Evolutionary conservation across 805 yeast genomes (phyloP).

Genomic region (Ogataea nitratoaversa): DNA sequence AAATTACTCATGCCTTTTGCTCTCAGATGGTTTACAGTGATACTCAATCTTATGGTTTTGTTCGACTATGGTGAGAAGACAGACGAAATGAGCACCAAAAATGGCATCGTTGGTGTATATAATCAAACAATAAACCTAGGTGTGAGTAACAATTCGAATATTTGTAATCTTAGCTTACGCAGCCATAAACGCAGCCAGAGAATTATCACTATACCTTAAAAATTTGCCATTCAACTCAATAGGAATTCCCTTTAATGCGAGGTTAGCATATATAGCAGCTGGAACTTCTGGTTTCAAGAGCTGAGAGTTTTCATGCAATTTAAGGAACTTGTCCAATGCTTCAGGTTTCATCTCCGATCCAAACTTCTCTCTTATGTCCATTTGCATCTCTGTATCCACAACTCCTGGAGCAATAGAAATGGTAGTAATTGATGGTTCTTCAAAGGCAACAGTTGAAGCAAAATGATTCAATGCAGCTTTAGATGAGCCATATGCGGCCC

Average conservation of each 20-base stretch:
- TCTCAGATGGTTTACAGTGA: too few relatives aligned
- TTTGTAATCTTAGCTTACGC: not conserved
- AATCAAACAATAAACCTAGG: too few relatives aligned
- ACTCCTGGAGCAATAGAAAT: constrained; percentile 92
- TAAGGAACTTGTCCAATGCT: constrained; percentile 57
- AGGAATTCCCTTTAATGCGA: constrained; percentile 60
- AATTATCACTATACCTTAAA: constrained; percentile 52
- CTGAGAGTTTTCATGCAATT: constrained; percentile 52
- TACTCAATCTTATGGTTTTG: too few relatives aligned
- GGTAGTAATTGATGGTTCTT: constrained; percentile 55
- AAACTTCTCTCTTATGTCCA: constrained; percentile 63
- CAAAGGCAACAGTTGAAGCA: constrained; percentile 60
- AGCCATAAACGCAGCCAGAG: not conserved
- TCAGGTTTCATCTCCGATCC: constrained; percentile 57
- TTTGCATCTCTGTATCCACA: constrained; percentile 89
- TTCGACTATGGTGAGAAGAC: too few relatives aligned
- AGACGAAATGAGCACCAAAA: too few relatives aligned
- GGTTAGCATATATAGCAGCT: constrained; percentile 61
- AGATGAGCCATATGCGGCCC: constrained; percentile 91
- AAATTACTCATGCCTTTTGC: too few relatives aligned
- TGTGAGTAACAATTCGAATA: too few relatives aligned
- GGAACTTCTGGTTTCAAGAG: constrained; percentile 70
- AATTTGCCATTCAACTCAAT: constrained; percentile 60
- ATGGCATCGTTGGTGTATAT: too few relatives aligned
- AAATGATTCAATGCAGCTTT: constrained; percentile 89